Evolutionary conservation across 345 rosid genomes (phyloP), one percentile per base, ranked within the genome.

Genomic region (Streptanthus diversifolius): DNA sequence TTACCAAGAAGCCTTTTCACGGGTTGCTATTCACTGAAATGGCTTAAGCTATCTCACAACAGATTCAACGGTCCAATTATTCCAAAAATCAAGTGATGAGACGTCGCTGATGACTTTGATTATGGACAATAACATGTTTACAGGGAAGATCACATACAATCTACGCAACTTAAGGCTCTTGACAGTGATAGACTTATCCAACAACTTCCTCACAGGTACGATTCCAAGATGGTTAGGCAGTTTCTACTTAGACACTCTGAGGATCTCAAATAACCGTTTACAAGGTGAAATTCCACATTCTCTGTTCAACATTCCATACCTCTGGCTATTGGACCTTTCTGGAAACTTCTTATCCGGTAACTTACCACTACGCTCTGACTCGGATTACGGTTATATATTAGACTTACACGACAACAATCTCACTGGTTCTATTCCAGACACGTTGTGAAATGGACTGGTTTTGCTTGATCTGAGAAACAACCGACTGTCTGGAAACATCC

Each of bases 31-130:
- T 51, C 53, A 36, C 7, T 75, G 17, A 43, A 8, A 7, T 59
- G 62, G 47, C 67, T 75, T 19, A 43, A 69, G 75, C 41, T 75
- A 52, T 75, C 79, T 7, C 48, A 61, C 55, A 75, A 75, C 58
- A 61, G 56, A 14, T 75, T 75, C 56, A 48, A 4, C 7, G 75
- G 75, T 5, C 40, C 59, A 3, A 14, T 71, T 25, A 1, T 60
- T 71, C 51, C 15, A 8, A 49, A 49, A 51, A 49, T 24, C 68
- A 0, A 59, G 68, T 10, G 66, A 70, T 0, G 39, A 17, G 40
- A 71, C 75, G 11, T 71, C 68, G 2, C 12, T 71, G 40, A 3
- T 35, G 0, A 36, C 51, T 8, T 39, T 71, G 68, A 60, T 59
- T 30, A 60, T 60, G 40, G 75, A 71, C 39, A 71, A 60, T 17